Percentiles rank a stretch among this genome's conserved stretches.
Conservation (phyloP, 768 basidiomycete species). For the Boletus sp. region DNA sequence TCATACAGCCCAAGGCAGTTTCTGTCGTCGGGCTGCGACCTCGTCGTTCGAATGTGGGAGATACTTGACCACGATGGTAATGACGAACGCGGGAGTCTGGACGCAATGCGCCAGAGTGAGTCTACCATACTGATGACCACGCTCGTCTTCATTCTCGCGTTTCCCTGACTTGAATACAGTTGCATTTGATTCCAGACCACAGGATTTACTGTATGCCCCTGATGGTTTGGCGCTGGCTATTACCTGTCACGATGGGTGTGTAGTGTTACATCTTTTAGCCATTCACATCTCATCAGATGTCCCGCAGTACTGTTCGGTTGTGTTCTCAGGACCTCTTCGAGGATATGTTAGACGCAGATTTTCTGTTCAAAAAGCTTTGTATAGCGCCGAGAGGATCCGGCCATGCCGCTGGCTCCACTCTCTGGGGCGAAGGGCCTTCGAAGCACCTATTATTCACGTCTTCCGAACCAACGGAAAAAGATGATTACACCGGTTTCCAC, state of each 20-base stretch:
- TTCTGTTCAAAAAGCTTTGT: conserved; percentile 12
- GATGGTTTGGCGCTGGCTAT: conserved; percentile 38
- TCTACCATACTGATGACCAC: background rate
- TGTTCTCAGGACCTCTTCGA: conserved; percentile 24
- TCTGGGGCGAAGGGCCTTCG: conserved; percentile 49
- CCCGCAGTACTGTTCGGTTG: conserved; percentile 21
- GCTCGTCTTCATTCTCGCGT: background rate
- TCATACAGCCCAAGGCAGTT: conserved; percentile 36
- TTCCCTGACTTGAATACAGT: conserved; percentile 14
- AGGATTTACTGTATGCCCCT: conserved; percentile 47
- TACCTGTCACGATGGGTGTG: conserved; percentile 29
- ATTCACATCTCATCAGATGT: background rate
- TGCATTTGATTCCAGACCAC: conserved; percentile 30
- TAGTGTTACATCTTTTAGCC: background rate
- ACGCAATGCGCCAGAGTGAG: conserved; percentile 17
- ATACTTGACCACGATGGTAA: conserved; percentile 23
- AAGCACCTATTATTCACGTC: conserved; percentile 49
- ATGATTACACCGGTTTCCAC: conserved; percentile 41
- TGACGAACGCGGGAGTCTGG: conserved; percentile 8
- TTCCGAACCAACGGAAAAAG: conserved; percentile 41
- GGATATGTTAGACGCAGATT: conserved; percentile 10
- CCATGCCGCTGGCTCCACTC: conserved; percentile 43
- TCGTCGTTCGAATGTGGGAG: conserved; percentile 41
- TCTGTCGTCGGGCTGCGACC: conserved; percentile 49
- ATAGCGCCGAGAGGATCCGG: conserved; percentile 14